Conservation (phyloP, 768 basidiomycete species). For the Leccinum sublutescens region DNA sequence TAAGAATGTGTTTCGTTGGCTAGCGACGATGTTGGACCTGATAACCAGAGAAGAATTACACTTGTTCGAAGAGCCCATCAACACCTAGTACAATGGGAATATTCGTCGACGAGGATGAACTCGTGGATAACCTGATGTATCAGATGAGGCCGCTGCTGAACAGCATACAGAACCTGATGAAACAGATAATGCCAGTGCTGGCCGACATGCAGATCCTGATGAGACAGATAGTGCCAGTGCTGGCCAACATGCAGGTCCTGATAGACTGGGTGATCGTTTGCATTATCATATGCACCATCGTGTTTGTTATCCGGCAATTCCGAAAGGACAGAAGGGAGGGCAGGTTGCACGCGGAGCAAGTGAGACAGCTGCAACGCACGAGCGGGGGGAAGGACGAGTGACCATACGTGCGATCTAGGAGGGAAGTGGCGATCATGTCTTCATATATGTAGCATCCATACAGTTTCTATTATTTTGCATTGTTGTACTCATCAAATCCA, state of each 20-base stretch:
- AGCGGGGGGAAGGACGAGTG: not conserved
- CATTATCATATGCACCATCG: constrained; percentile 16
- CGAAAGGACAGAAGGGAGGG: constrained; percentile 23
- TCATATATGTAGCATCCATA: not conserved
- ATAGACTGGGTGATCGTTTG: constrained; percentile 6
- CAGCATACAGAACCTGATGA: too few relatives aligned
- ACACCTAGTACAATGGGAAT: constrained; percentile 12
- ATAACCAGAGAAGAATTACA: not conserved
- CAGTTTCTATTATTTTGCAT: not conserved
- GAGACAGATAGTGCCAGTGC: too few relatives aligned
- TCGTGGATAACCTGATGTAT: not conserved
- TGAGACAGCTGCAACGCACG: constrained; percentile 7
- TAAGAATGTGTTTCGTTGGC: not conserved
- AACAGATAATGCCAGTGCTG: too few relatives aligned
- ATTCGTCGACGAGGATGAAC: constrained; percentile 16
- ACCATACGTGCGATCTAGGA: not conserved
- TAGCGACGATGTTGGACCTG: not conserved
- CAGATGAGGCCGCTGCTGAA: too few relatives aligned
- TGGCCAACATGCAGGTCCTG: too few relatives aligned
- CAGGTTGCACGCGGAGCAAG: constrained; percentile 14
- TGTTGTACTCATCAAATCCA: not conserved
- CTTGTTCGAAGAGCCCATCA: not conserved
- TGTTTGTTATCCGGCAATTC: constrained; percentile 14
- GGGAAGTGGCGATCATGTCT: not conserved
- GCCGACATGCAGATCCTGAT: too few relatives aligned